These are phyloP conservation scores for Colletotrichum tofieldiae DNA, from an alignment of 2,329 filamentous ascomycete species.

Conservation along the genomic window DNA sequence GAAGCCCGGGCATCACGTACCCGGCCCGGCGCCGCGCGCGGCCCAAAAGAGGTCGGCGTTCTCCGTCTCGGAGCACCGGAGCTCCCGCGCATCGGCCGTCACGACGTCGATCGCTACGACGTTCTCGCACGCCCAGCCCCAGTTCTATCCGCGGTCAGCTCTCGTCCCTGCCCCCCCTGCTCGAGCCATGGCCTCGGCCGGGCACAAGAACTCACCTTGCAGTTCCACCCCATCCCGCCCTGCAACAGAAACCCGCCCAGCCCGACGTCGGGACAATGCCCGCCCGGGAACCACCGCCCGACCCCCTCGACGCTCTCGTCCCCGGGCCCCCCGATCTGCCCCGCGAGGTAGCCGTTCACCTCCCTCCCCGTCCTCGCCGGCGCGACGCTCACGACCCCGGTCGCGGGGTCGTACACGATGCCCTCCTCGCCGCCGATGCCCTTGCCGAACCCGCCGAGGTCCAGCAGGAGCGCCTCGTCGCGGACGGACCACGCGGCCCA, in stretches of 20 bases:
- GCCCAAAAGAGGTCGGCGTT: constrained; percentile 73
- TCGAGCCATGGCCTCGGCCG: too few relatives aligned
- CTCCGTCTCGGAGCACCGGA: constrained; percentile 60
- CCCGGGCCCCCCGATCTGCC: constrained; percentile 41
- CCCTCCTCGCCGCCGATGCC: constrained; percentile 45
- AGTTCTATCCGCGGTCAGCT: constrained; percentile 55
- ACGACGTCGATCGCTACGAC: constrained; percentile 63
- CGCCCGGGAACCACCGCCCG: constrained; percentile 66
- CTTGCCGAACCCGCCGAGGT: constrained; percentile 47
- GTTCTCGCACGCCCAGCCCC: constrained; percentile 71
- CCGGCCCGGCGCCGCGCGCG: constrained; percentile 66
- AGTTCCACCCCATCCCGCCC: constrained; percentile 73
- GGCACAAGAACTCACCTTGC: constrained; percentile 53
- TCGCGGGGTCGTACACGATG: constrained; percentile 57
- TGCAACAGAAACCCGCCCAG: constrained; percentile 71
- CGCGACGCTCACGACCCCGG: constrained; percentile 57
- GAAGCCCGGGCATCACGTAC: constrained; percentile 44
- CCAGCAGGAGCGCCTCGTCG: constrained; percentile 60
- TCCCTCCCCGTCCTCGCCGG: constrained; percentile 63
- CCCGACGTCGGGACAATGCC: constrained; percentile 71
- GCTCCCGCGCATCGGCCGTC: constrained; percentile 59
- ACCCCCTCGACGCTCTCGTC: constrained; percentile 22
- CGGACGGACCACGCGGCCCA: constrained; percentile 67
- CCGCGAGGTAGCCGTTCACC: constrained; percentile 57
- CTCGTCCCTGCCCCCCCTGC: background rate